These are phyloP conservation scores for Quambalaria eucalypti DNA, from an alignment of 1,284 basidiomycete species.

Conservation along the genomic window DNA sequence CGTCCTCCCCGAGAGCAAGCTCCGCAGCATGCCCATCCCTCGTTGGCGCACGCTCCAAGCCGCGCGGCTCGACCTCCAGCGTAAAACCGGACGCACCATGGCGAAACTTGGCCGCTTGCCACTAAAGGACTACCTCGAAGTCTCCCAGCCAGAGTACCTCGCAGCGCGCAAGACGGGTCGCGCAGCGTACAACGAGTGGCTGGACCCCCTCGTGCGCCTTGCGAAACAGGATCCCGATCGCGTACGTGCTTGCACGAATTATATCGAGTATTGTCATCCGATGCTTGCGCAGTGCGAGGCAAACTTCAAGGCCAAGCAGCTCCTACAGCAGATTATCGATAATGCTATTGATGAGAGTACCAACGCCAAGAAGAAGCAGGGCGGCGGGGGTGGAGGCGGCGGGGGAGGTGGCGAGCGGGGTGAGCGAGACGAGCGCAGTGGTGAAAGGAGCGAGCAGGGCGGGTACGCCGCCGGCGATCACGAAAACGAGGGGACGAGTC, in stretches of 20 bases:
- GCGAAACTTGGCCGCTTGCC: conserved; percentile 27
- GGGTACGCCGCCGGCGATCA: too few species aligned
- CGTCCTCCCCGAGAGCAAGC: neutral
- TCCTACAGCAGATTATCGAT: conserved; percentile 33
- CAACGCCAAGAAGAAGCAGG: conserved; percentile 1
- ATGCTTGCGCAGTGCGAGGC: conserved; percentile 29
- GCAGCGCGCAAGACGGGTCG: conserved; percentile 25
- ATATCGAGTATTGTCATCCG: conserved; percentile 18
- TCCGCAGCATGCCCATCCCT: neutral
- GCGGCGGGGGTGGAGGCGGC: too few species aligned
- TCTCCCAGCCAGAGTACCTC: conserved; percentile 25
- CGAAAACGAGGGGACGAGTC: too few species aligned
- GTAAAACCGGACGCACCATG: conserved; percentile 7
- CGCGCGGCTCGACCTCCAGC: neutral
- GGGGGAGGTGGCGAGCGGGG: too few species aligned
- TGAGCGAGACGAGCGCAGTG: too few species aligned
- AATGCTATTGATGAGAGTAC: conserved; percentile 33
- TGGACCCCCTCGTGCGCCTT: conserved; percentile 24
- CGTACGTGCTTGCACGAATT: conserved; percentile 23
- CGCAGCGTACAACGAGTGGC: conserved; percentile 28
- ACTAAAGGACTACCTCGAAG: conserved; percentile 28
- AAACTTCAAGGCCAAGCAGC: conserved; percentile 26
- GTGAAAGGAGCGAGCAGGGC: too few species aligned
- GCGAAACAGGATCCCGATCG: conserved; percentile 29
- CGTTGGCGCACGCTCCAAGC: neutral